Evolutionary conservation across 805 yeast species (phyloP), one percentile per base, ranked within the genome.

Genomic region (Kuraishia ogatae): DNA sequence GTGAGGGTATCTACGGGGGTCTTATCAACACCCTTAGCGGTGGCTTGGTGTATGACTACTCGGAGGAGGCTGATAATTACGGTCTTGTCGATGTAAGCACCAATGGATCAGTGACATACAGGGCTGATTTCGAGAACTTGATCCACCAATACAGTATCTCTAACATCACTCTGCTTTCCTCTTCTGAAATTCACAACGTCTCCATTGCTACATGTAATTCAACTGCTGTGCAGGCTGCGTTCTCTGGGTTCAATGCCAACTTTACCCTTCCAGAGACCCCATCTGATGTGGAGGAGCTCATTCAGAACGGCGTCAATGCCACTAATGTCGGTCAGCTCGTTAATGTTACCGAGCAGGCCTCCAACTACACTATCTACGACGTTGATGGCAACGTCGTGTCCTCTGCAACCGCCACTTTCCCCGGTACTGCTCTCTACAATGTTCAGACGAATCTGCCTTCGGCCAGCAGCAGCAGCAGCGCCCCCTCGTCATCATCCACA

Each of bases 11-110:
- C 52, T 85, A 81, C 63, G 85, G 83, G 52, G 83, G 89, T 20
- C 78, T 93, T 71, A 66, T 82, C 52, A 66, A 78, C 54, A 80
- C 84, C 6, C 82, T 92, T 64, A 82, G 91, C 53, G 97, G 98
- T 60, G 96, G 96, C 39, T 74, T 89, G 56, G 96, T 87, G 43
- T 89, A 89, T 72, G 96, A 89, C 72, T 89, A 85, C 72, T 77
- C 89, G 15, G 96, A 87, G 71, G 52, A 47, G 29, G 73, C 71
- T 29, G 83, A 83, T 68, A 71, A 87, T 62, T 89, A 87, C 66
- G 97, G 97, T 21, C 78, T 92, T 58, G 90, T 85, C 46, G 69
- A 74, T 22, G 69, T 84, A 35, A 76, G 72, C 55, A 69, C 68
- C 46, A 76, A 78, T 53, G 75, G 77, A 28, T 69, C 73, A 1